Base-by-base conservation (phyloP, 176 grass and related monocot species). In the Elymus sibiricus region DNA sequence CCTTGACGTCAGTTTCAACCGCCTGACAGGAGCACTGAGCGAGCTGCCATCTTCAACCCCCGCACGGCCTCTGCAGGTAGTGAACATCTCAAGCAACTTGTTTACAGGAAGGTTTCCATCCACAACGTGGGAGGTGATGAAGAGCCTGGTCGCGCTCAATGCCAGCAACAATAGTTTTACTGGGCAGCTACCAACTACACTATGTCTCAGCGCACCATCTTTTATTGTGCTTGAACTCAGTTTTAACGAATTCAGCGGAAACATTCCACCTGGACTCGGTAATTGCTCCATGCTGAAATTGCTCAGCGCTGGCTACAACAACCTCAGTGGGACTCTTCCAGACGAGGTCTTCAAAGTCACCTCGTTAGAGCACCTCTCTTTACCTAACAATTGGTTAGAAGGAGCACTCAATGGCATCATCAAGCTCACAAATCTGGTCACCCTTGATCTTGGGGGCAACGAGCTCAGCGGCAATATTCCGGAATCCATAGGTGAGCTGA, bases 61-160 rank as follows among this genome's bases (percentile, higher is more conserved):
- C 11, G 6, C 3, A 4, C 11, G 3, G 4, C 80, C 80, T 39
- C 69, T 92, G 49, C 40, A 87, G 58, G 79, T 90, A 47, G 32
- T 92, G 6, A 90, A 92, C 16, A 74, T 92, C 43, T 92, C 87
- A 2, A 92, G 74, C 84, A 90, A 90, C 76, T 67, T 47, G 12
- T 80, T 92, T 64, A 40, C 65, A 34, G 87, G 79, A 9, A 1
- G 5, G 7, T 92, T 92, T 55, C 83, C 90, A 68, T 68, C 73
- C 10, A 21, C 51, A 21, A n/a, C 0, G 61, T 91, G 63, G 82
- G 6, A 70, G 10, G 14, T 2, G 10, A 83, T 29, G 43, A 46
- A 67, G 2, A 90, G 64, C 51, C 49, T 89, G 17, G 24, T 84
- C 15, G 66, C 4, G 0, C 68, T 92, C 7, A 87, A 92, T 65